These are phyloP conservation scores for Argentina anserina DNA, from an alignment of 306 rosid species.

Conservation along the genomic window DNA sequence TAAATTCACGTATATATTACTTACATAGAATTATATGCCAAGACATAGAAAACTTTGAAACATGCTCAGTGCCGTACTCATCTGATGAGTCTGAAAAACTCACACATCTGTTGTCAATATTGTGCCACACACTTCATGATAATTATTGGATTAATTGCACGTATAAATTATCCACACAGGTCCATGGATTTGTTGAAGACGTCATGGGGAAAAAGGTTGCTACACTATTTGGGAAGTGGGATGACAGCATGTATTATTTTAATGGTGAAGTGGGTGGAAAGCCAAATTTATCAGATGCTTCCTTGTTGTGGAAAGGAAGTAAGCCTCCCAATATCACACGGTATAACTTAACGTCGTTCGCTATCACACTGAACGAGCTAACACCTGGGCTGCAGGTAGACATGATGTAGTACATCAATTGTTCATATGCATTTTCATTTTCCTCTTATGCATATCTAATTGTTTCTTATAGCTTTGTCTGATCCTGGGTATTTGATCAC, in stretches of 20 bases:
- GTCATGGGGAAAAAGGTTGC: constrained; percentile 56
- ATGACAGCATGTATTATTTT: constrained; percentile 66
- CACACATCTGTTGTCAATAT: neutral
- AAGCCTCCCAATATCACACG: constrained; percentile 68
- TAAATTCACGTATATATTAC: no score
- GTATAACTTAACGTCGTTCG: constrained; percentile 93
- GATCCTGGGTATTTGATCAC: constrained; percentile 85
- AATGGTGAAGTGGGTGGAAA: constrained; percentile 54
- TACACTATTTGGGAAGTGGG: constrained; percentile 90
- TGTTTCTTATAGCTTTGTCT: constrained; percentile 63
- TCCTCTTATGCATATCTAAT: constrained; percentile 49
- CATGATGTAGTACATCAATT: constrained; percentile 37
- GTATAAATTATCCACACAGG: constrained; percentile 38
- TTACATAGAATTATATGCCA: neutral
- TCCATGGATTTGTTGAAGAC: constrained; percentile 84
- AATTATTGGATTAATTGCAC: constrained; percentile 11
- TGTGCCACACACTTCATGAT: neutral
- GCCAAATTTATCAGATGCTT: constrained; percentile 46
- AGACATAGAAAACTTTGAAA: neutral
- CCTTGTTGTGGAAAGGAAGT: constrained; percentile 75
- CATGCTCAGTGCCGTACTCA: constrained; percentile 3
- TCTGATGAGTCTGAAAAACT: neutral
- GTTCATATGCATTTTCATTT: constrained; percentile 32
- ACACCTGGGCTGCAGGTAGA: constrained; percentile 80
- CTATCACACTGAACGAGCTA: constrained; percentile 84